A percentile compares a stretch with the other conserved stretches of the same genome.
phyloP scores from a whole-genome alignment of 1,284 basidiomycete genomes.

The Termitomyces sp. region DNA sequence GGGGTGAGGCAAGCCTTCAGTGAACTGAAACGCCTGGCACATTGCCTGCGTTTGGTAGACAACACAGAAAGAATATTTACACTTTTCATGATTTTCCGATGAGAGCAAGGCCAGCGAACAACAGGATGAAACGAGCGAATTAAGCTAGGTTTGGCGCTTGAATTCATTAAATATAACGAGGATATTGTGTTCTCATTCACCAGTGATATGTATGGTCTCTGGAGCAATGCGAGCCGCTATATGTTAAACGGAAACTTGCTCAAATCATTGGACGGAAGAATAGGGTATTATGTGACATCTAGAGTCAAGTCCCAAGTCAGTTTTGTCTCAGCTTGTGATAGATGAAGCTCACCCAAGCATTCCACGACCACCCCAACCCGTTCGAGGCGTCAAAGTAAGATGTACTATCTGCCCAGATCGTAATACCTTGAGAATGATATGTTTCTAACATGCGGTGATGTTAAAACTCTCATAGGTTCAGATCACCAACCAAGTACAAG shows the following conservation, averaged over 20 bases:
- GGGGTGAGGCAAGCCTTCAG: too few relatives aligned
- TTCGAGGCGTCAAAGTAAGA: conserved; percentile 34
- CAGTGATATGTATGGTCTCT: background rate
- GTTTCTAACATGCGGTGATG: conserved; percentile 24
- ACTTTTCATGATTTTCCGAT: background rate
- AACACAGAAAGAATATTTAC: background rate
- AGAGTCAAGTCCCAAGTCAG: background rate
- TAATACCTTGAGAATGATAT: conserved; percentile 35
- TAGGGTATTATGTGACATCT: conserved; percentile 76
- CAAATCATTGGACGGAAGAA: conserved; percentile 17
- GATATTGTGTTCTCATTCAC: background rate
- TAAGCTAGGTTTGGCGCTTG: background rate
- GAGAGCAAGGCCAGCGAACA: too few relatives aligned
- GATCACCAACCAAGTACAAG: background rate
- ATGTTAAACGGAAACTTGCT: background rate
- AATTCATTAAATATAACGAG: background rate
- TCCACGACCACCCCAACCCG: conserved; percentile 67
- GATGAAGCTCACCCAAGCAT: conserved; percentile 62
- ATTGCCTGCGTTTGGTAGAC: background rate
- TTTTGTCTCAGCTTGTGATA: conserved; percentile 1
- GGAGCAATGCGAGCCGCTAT: background rate
- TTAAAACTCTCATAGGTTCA: background rate
- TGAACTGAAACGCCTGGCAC: background rate
- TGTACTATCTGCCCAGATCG: conserved; percentile 30
- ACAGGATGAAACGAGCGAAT: background rate